These are phyloP conservation scores for Crithidia expoeki DNA, from an alignment of 208 protist genomes.

Conservation along the genomic window DNA sequence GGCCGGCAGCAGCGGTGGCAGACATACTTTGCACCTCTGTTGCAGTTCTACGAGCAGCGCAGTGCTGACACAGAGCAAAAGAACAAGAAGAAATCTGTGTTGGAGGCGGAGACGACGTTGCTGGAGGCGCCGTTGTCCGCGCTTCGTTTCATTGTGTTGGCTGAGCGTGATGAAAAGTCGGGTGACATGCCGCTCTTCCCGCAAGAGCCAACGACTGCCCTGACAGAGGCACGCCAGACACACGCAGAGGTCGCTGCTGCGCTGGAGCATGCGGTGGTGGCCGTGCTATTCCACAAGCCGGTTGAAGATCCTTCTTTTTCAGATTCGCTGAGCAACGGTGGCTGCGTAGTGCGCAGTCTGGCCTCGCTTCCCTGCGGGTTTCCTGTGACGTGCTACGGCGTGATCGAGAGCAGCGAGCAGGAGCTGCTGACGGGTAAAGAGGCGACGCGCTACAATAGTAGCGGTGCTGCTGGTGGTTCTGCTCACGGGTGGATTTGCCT, in stretches of 20 bases:
- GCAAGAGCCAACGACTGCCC: neutral
- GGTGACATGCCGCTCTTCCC: slow-evolving; percentile 22
- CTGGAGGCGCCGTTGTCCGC: slow-evolving; percentile 27
- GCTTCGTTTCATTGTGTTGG: slow-evolving; percentile 37
- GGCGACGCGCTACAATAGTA: neutral
- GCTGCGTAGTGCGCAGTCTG: slow-evolving; percentile 40
- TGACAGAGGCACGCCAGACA: slow-evolving; percentile 7
- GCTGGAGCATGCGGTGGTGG: slow-evolving; percentile 78
- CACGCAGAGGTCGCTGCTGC: slow-evolving; percentile 53
- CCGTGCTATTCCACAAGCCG: slow-evolving; percentile 50
- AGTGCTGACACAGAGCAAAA: neutral
- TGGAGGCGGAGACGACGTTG: slow-evolving; percentile 30
- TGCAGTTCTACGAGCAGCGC: slow-evolving; percentile 49
- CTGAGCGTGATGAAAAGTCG: slow-evolving; percentile 38
- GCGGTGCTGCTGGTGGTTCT: neutral
- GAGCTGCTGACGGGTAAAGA: slow-evolving; percentile 38
- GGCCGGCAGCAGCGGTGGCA: slow-evolving; percentile 65
- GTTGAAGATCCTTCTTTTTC: too few species aligned
- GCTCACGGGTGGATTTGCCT: slow-evolving; percentile 42
- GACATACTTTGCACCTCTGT: slow-evolving; percentile 59
- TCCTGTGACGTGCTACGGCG: slow-evolving; percentile 72
- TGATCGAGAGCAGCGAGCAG: slow-evolving; percentile 76
- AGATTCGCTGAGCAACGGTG: neutral
- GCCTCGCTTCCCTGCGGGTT: slow-evolving; percentile 55
- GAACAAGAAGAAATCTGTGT: neutral